phyloP scores from a whole-genome alignment of 805 yeast species.

The Candida orba region DNA sequence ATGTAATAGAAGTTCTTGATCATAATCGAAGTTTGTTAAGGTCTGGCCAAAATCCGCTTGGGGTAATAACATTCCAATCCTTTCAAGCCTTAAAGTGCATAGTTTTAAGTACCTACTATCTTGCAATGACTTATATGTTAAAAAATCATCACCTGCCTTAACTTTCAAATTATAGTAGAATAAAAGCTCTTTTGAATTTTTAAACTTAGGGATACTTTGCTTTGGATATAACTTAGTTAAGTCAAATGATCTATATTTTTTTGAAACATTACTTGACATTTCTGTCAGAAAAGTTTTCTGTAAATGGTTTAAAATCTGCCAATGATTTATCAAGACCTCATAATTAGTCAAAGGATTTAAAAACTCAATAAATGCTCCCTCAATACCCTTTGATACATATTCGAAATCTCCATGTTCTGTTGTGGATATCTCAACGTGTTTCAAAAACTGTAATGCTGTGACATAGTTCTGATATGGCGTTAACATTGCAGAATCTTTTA shows the following conservation, averaged over 20 bases:
- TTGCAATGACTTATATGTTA: background rate
- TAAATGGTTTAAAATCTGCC: slow-evolving; percentile 8
- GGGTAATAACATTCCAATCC: no score
- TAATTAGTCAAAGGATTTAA: slow-evolving; percentile 2
- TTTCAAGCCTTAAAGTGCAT: no score
- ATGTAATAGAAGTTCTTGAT: background rate
- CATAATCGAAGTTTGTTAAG: no score
- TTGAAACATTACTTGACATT: background rate
- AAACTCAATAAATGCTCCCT: slow-evolving; percentile 5
- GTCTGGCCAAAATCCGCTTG: no score
- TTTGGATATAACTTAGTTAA: slow-evolving; percentile 8
- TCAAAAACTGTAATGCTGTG: slow-evolving; percentile 7
- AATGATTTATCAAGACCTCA: slow-evolving; percentile 8
- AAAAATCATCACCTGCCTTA: slow-evolving; percentile 1
- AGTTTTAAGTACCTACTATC: slow-evolving; percentile 3
- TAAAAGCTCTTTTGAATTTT: background rate
- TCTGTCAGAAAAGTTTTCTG: slow-evolving; percentile 3
- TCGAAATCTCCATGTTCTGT: background rate
- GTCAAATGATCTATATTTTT: slow-evolving; percentile 1
- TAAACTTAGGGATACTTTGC: background rate
- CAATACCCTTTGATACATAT: slow-evolving; percentile 5
- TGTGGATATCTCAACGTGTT: slow-evolving; percentile 3
- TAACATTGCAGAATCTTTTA: slow-evolving; percentile 7
- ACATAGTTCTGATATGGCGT: slow-evolving; percentile 10
- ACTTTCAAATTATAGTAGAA: slow-evolving; percentile 5